phyloP scores from a whole-genome alignment of 2,329 filamentous ascomycete species.

The Paracoccidioides lutzii region DNA sequence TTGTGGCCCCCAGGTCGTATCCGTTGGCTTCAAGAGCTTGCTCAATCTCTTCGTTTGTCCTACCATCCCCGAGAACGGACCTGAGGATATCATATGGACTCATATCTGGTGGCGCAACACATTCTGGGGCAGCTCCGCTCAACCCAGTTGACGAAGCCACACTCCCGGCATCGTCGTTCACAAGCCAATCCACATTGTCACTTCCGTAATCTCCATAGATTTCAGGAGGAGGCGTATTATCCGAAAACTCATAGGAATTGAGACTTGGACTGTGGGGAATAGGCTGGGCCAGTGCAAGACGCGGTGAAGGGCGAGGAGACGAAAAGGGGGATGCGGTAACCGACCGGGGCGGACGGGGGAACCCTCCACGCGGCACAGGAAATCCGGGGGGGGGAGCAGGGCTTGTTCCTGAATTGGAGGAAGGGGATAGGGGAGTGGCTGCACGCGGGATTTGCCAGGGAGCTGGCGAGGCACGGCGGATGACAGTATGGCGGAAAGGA shows the following conservation, averaged over 20 bases:
- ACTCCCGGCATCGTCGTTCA: conserved; percentile 71
- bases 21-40: conserved; percentile 75
- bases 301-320: conserved; percentile 82
- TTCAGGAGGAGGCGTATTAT: conserved; percentile 66
- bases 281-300: conserved; percentile 78
- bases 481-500: conserved; percentile 74
- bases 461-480: conserved; percentile 81
- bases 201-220: conserved; percentile 83
- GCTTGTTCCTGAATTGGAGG: conserved; percentile 60
- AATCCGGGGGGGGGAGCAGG: conserved; percentile 78
- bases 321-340: conserved; percentile 78
- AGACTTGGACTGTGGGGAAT: conserved; percentile 90
- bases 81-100: conserved; percentile 95
- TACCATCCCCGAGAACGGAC: conserved; percentile 79
- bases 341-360: conserved; percentile 63
- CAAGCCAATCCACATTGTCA: conserved; percentile 93
- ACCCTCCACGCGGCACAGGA: conserved; percentile 55
- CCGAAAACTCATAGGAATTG: conserved; percentile 91
- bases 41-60: conserved; percentile 89
- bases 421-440: conserved; percentile 71
- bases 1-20: conserved; percentile 86
- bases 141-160: conserved; percentile 69
- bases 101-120: conserved; percentile 71
- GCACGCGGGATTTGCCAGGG: conserved; percentile 72
- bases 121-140: conserved; percentile 73